phyloP scores from a whole-genome alignment of 306 rosid species.

The Cucurbita moschata region DNA sequence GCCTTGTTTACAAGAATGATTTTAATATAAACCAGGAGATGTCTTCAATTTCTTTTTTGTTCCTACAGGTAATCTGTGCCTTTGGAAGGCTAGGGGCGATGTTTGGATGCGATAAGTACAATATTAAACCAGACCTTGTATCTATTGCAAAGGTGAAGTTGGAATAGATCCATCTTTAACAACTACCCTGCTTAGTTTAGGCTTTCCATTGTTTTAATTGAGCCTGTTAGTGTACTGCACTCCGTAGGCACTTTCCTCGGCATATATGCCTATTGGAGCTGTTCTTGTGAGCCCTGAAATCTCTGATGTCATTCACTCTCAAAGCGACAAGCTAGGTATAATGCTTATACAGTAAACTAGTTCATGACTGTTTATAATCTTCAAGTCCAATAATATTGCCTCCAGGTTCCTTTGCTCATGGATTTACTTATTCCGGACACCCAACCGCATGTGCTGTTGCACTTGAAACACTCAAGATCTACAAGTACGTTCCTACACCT shows the following conservation, averaged over 20 bases:
- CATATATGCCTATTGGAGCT: background rate
- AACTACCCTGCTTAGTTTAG: background rate
- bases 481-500: background rate
- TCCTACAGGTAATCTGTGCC: constrained; percentile 68
- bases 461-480: background rate
- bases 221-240: background rate
- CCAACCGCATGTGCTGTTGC: background rate
- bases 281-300: background rate
- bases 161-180: background rate
- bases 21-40: background rate
- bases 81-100: constrained; percentile 87
- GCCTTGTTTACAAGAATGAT: background rate
- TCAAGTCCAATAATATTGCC: background rate
- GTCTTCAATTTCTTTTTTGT: background rate
- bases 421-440: background rate
- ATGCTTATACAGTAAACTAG: background rate
- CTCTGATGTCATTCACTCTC: background rate
- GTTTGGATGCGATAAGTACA: constrained; percentile 85
- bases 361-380: too few species aligned
- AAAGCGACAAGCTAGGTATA: background rate
- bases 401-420: background rate
- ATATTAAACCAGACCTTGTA: constrained; percentile 87
- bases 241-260: background rate
- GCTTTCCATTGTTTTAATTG: background rate
- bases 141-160: constrained; percentile 76